Evolutionary conservation across 1,139 yeast species (phyloP).

Genomic region (Groenewaldozyma auringiensis): DNA sequence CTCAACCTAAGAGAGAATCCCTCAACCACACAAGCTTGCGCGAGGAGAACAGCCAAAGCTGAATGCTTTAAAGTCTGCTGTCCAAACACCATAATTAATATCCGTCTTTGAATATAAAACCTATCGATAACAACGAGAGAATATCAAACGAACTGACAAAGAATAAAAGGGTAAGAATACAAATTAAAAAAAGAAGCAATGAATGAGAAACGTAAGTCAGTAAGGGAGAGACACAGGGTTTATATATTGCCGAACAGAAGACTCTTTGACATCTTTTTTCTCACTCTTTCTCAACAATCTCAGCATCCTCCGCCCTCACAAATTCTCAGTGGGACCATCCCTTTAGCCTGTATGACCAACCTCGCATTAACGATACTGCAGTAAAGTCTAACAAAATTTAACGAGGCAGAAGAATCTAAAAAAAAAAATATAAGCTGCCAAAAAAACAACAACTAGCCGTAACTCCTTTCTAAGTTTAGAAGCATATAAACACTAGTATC

Average conservation of each 20-base stretch:
- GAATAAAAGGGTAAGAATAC: not conserved
- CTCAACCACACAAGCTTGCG: not conserved
- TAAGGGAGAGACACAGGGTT: not conserved
- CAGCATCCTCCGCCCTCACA: too few species aligned
- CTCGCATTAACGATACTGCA: not conserved
- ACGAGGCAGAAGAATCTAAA: not conserved
- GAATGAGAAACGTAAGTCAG: too few species aligned
- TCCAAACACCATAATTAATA: not conserved
- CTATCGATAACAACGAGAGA: not conserved
- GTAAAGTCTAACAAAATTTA: too few species aligned
- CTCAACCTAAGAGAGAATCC: not conserved
- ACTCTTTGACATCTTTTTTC: too few species aligned
- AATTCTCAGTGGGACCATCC: not conserved
- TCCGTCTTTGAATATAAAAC: too few species aligned
- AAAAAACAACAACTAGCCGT: not conserved
- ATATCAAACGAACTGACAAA: not conserved
- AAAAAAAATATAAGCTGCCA: not conserved
- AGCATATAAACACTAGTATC: not conserved
- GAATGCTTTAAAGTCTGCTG: not conserved
- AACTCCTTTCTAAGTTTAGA: not conserved
- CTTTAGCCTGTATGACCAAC: not conserved
- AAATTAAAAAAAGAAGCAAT: not conserved
- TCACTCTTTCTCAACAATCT: too few species aligned
- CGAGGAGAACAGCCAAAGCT: not conserved
- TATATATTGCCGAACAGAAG: not conserved